These are phyloP conservation scores for Penicillium sp. DNA, from an alignment of 2,329 filamentous ascomycete genomes.

Conservation along the genomic window DNA sequence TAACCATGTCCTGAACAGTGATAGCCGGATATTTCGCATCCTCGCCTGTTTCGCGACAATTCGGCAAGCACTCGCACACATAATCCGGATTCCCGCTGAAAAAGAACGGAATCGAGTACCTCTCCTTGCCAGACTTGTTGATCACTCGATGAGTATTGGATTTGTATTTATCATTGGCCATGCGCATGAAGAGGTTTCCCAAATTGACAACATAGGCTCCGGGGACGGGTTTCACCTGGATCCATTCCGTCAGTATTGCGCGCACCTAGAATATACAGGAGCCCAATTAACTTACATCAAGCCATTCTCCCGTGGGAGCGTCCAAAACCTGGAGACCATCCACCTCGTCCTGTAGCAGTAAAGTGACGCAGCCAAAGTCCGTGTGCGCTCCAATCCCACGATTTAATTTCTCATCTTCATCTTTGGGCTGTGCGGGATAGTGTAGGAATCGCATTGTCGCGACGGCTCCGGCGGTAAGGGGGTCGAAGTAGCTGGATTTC, in stretches of 20 bases:
- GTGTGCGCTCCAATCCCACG: slow-evolving; percentile 47
- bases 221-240: slow-evolving; percentile 27
- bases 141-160: slow-evolving; percentile 46
- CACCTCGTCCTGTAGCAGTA: slow-evolving; percentile 45
- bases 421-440: slow-evolving; percentile 43
- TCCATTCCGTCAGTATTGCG: neutral
- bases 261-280: neutral
- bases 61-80: slow-evolving; percentile 45
- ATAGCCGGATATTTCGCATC: slow-evolving; percentile 43
- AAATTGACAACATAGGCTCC: slow-evolving; percentile 36
- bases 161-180: slow-evolving; percentile 46
- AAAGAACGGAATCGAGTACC: slow-evolving; percentile 47
- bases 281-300: slow-evolving; percentile 26
- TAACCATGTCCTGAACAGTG: slow-evolving; percentile 45
- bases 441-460: slow-evolving; percentile 47
- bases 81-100: slow-evolving; percentile 49
- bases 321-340: slow-evolving; percentile 40
- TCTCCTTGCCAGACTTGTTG: slow-evolving; percentile 40
- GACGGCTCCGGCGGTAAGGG: slow-evolving; percentile 37
- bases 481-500: slow-evolving; percentile 38
- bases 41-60: slow-evolving; percentile 40
- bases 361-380: slow-evolving; percentile 45
- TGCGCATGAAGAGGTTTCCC: slow-evolving; percentile 44
- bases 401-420: slow-evolving; percentile 37
- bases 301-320: slow-evolving; percentile 28